Base-by-base conservation (phyloP, 1,284 basidiomycete genomes). In the Ustilago cynodontis region DNA sequence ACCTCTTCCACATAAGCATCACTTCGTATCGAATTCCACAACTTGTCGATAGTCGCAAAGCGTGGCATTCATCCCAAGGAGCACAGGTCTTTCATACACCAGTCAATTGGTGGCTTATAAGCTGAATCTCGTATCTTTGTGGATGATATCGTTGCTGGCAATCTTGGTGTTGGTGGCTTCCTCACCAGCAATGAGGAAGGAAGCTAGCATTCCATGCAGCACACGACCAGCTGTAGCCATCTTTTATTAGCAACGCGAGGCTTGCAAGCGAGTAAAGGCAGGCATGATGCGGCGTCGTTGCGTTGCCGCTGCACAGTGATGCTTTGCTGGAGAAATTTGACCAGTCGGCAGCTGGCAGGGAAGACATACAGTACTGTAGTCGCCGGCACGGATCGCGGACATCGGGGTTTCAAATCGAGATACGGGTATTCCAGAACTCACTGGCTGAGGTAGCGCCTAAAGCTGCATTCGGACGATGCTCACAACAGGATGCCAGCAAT, bases 281-380 rank as follows among this genome's bases (percentile, higher is more conserved):
- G 50, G 31, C 50, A 22, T 52, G 26, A 26, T 39, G 22, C 53
- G 53, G 33, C 35, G 53, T 35, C 35, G 39, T 22, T 49, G 47
- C 47, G n/a, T 43, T 7, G 10, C 41, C 24, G 53, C 22, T 55
- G 53, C 53, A 55, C 20, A 24, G 53, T 55, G 53, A 55, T 55
- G 53, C 8, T 55, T 28, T 39, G 35, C 53, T 41, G 35, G 53
- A 26, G 52, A 54, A 39, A 14, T 39, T 26, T 55, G 37, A 55
- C 31, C 35, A 26, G 39, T 53, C 33, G 18, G 16, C 31, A n/a
- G n/a, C n/a, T n/a, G n/a, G n/a, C n/a, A n/a, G n/a, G n/a, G n/a
- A n/a, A n/a, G n/a, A n/a, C n/a, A n/a, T n/a, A n/a, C 13, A 28
- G 18, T 41, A 26, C 16, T 49, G 5, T 39, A 41, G 53, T 55